Conservation (phyloP, 1,284 basidiomycete genomes). For the Austroboletus novae-zelandiae region DNA sequence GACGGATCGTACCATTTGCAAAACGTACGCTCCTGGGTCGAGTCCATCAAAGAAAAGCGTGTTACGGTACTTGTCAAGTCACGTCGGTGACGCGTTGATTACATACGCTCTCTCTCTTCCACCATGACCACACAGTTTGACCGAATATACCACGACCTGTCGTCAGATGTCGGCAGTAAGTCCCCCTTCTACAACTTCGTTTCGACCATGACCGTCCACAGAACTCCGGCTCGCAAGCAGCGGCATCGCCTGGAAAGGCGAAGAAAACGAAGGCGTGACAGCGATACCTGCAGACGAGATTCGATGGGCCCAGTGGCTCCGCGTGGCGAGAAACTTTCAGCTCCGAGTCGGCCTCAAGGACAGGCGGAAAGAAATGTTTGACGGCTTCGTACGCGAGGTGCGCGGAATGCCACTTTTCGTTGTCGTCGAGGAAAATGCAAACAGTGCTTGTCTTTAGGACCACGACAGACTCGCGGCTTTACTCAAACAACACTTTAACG, state of each 20-base stretch:
- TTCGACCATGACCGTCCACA: conserved; percentile 32
- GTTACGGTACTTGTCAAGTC: too few species aligned
- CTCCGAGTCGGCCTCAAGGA: conserved; percentile 81
- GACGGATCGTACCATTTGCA: conserved; percentile 71
- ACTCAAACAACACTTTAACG: conserved; percentile 84
- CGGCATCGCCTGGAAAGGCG: conserved; percentile 91
- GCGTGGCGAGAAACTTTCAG: conserved; percentile 91
- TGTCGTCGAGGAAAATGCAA: not conserved
- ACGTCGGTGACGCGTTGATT: conserved; percentile 19
- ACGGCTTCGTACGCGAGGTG: conserved; percentile 92
- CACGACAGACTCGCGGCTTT: conserved; percentile 74
- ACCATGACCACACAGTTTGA: conserved; percentile 74
- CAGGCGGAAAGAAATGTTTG: conserved; percentile 81
- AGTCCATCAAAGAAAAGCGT: conserved; percentile 24
- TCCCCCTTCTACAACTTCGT: conserved; percentile 13
- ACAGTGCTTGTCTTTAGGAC: conserved; percentile 51
- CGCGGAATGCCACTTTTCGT: conserved; percentile 6
- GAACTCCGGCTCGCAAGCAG: conserved; percentile 86
- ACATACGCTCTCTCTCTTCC: conserved; percentile 3
- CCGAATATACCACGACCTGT: conserved; percentile 75
- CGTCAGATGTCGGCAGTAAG: conserved; percentile 79
- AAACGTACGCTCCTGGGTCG: conserved; percentile 58
- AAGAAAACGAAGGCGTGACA: conserved; percentile 60
- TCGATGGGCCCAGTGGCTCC: conserved; percentile 87
- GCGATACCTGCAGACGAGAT: conserved; percentile 75